These are phyloP conservation scores for Candida succiphila DNA, from an alignment of 805 yeast species.

Conservation along the genomic window DNA sequence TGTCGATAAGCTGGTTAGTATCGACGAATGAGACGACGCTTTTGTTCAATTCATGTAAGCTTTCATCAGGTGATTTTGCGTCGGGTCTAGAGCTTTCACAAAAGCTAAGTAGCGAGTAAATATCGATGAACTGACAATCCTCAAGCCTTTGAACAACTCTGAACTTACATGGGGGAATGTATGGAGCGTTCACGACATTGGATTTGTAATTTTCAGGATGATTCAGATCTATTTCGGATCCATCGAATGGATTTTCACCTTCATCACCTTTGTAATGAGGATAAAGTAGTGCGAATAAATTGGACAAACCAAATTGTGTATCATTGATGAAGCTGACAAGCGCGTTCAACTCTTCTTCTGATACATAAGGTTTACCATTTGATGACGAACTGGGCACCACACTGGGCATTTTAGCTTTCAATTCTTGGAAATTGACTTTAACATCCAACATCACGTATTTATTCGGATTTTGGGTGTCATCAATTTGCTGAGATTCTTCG, in stretches of 20 bases:
- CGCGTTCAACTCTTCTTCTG: slow-evolving; percentile 50
- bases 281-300: slow-evolving; percentile 6
- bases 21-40: slow-evolving; percentile 9
- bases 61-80: neutral
- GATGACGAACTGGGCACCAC: slow-evolving; percentile 39
- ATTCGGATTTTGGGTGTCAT: slow-evolving; percentile 3
- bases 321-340: slow-evolving; percentile 52
- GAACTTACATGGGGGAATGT: slow-evolving; percentile 26
- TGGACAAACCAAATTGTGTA: slow-evolving; percentile 21
- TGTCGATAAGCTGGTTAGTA: slow-evolving; percentile 21
- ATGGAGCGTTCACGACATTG: slow-evolving; percentile 14
- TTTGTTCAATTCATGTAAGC: slow-evolving; percentile 5
- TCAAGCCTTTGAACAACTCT: slow-evolving; percentile 37
- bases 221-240: slow-evolving; percentile 14
- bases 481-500: neutral
- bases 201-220: slow-evolving; percentile 16
- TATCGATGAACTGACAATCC: slow-evolving; percentile 29
- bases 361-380: slow-evolving; percentile 44
- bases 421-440: slow-evolving; percentile 52
- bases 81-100: slow-evolving; percentile 6
- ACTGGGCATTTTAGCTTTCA: slow-evolving; percentile 46
- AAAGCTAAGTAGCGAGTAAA: slow-evolving; percentile 15
- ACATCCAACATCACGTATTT: slow-evolving; percentile 61
- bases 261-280: slow-evolving; percentile 12
- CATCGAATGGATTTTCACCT: slow-evolving; percentile 18